Evolutionary conservation across 129 eudicot genomes (phyloP).

Genomic region (Kitagawia praeruptora): DNA sequence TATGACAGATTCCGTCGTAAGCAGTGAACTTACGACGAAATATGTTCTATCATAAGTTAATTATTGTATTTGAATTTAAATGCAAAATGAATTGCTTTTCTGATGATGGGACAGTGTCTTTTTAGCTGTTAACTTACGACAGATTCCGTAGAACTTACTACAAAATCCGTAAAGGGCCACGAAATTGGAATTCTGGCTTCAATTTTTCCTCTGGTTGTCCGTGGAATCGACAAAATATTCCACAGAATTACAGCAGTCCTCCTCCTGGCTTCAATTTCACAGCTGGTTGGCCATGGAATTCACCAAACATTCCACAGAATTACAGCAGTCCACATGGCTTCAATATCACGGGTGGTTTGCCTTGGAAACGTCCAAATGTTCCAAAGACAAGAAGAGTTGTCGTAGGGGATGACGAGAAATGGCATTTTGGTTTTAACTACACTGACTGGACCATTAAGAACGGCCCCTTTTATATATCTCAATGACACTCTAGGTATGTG

Average conservation of each 20-base stretch:
- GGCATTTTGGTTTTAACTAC: conserved; percentile 52
- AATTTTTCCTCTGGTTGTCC: not conserved
- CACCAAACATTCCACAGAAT: not conserved
- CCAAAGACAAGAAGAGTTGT: conserved; percentile 18
- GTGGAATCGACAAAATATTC: not conserved
- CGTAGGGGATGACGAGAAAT: conserved; percentile 37
- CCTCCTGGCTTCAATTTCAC: conserved; percentile 5
- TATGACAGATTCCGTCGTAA: too few relatives aligned
- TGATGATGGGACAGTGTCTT: too few relatives aligned
- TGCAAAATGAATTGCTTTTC: too few relatives aligned
- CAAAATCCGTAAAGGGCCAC: not conserved
- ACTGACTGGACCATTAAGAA: conserved; percentile 37
- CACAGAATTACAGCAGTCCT: not conserved
- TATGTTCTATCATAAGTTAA: too few relatives aligned
- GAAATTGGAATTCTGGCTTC: not conserved
- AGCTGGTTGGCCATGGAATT: conserved; percentile 14
- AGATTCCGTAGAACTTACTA: too few relatives aligned
- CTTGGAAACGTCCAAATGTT: conserved; percentile 10
- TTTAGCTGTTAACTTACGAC: too few relatives aligned
- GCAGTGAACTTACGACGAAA: too few relatives aligned
- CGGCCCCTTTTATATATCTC: conserved; percentile 38
- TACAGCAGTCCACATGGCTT: not conserved
- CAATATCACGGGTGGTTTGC: conserved; percentile 16
- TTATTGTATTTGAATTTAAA: too few relatives aligned
- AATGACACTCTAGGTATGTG: conserved; percentile 35